Percentiles rank a stretch among this genome's conserved stretches.
Conservation (phyloP, 805 yeast genomes). For the Tetrapisispora iriomotensis region DNA sequence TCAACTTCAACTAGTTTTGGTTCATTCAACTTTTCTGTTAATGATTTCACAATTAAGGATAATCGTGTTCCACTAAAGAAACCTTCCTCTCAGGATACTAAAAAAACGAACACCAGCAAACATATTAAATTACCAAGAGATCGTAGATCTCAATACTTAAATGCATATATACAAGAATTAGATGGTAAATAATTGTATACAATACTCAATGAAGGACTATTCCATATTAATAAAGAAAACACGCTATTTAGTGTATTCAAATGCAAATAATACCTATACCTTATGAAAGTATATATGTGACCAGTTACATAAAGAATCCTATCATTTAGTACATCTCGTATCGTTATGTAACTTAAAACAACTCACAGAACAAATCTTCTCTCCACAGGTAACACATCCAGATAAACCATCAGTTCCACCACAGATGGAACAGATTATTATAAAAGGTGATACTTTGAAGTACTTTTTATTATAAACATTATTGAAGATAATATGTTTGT, state of each 20-base stretch:
- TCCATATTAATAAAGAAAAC: not conserved
- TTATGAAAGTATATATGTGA: not conserved
- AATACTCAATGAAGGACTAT: not conserved
- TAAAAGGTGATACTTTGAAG: slow-evolving; percentile 27
- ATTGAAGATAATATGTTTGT: slow-evolving; percentile 22
- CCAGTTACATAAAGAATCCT: not conserved
- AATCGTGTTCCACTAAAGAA: not conserved
- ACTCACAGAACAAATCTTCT: slow-evolving; percentile 26
- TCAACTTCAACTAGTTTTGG: slow-evolving; percentile 2
- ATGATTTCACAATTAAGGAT: not conserved
- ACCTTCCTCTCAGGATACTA: not conserved
- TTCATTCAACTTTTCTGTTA: not conserved
- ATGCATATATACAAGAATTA: not conserved
- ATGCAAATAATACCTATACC: not conserved
- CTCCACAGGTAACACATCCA: slow-evolving; percentile 26
- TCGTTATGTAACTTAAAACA: slow-evolving; percentile 28
- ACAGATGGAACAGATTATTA: slow-evolving; percentile 28
- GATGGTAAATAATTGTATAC: not conserved
- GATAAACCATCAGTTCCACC: slow-evolving; percentile 27
- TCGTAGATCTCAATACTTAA: slow-evolving; percentile 1
- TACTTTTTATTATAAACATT: slow-evolving; percentile 27
- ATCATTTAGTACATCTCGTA: slow-evolving; percentile 21
- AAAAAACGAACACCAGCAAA: not conserved
- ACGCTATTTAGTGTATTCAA: not conserved
- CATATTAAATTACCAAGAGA: slow-evolving; percentile 1